Evolutionary conservation across 73 alveolate species (phyloP).

Genomic region (Blepharisma japonicum): DNA sequence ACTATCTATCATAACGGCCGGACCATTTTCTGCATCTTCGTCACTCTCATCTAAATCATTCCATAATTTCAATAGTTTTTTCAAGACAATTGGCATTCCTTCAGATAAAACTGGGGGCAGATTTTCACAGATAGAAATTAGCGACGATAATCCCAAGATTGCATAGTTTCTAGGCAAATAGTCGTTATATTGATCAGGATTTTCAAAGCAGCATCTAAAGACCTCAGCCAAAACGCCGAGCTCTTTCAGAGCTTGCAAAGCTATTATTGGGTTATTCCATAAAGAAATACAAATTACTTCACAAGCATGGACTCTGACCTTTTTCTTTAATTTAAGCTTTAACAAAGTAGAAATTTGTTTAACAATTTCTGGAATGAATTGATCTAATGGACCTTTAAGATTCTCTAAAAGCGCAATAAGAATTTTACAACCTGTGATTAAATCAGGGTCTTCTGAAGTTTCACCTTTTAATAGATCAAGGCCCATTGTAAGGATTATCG

Average conservation of each 20-base stretch:
- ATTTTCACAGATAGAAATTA: not conserved
- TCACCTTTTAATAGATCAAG: not conserved
- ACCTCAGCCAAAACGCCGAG: not conserved
- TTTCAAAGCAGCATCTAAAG: not conserved
- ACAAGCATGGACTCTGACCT: conserved; percentile 30
- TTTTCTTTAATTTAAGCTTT: conserved; percentile 20
- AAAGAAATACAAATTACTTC: conserved; percentile 45
- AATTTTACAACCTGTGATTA: conserved; percentile 34
- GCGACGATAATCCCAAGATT: not conserved
- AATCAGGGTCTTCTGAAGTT: not conserved
- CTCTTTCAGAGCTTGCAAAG: conserved; percentile 29
- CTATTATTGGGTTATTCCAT: conserved; percentile 47
- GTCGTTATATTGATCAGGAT: not conserved
- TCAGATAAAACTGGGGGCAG: conserved; percentile 35
- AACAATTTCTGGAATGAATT: conserved; percentile 31
- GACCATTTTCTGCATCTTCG: conserved; percentile 34
- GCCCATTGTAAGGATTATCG: not conserved
- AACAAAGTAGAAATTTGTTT: conserved; percentile 11
- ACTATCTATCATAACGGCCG: not conserved
- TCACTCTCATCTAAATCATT: conserved; percentile 38
- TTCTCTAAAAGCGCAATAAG: conserved; percentile 55
- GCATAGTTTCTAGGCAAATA: not conserved
- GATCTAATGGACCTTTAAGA: conserved; percentile 50
- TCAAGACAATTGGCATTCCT: conserved; percentile 41
- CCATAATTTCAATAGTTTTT: conserved; percentile 32